A percentile compares a stretch with the other conserved stretches of the same genome.
phyloP scores from a whole-genome alignment of 306 rosid species.

The Oxytropis ochrocephala region DNA sequence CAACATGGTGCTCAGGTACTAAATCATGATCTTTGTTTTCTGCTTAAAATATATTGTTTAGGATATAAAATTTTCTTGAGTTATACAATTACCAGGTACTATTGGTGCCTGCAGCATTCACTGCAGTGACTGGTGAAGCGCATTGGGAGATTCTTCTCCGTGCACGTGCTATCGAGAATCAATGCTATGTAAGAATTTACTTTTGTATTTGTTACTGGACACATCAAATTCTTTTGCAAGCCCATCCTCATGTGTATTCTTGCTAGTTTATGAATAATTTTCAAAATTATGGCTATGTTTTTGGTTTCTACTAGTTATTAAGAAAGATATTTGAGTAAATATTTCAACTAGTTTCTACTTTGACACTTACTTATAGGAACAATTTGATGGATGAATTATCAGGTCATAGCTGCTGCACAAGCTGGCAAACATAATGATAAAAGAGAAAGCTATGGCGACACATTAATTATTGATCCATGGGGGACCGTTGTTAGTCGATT shows the following conservation, averaged over 20 bases:
- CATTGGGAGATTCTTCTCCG: conserved; percentile 98
- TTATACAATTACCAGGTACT: conserved; percentile 48
- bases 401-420: conserved; percentile 98
- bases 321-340: not conserved
- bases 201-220: conserved; percentile 8
- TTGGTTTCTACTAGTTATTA: not conserved
- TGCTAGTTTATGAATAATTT: not conserved
- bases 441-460: conserved; percentile 87
- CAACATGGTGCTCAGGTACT: conserved; percentile 72
- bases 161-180: conserved; percentile 95
- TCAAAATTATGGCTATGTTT: not conserved
- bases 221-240: not conserved
- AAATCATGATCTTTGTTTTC: conserved; percentile 3
- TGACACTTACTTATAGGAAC: conserved; percentile 4
- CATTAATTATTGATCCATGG: conserved; percentile 94
- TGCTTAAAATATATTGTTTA: conserved; percentile 13
- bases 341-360: not conserved
- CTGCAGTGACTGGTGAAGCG: conserved; percentile 81
- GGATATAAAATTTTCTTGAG: conserved; percentile 4
- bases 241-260: not conserved
- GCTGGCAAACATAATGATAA: conserved; percentile 69
- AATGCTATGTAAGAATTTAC: conserved; percentile 63
- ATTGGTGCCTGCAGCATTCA: conserved; percentile 87
- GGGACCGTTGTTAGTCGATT: conserved; percentile 72
- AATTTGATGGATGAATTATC: conserved; percentile 27